Conservation (phyloP, 2,329 filamentous ascomycete species). For the Paraconiothyrium sp. region DNA sequence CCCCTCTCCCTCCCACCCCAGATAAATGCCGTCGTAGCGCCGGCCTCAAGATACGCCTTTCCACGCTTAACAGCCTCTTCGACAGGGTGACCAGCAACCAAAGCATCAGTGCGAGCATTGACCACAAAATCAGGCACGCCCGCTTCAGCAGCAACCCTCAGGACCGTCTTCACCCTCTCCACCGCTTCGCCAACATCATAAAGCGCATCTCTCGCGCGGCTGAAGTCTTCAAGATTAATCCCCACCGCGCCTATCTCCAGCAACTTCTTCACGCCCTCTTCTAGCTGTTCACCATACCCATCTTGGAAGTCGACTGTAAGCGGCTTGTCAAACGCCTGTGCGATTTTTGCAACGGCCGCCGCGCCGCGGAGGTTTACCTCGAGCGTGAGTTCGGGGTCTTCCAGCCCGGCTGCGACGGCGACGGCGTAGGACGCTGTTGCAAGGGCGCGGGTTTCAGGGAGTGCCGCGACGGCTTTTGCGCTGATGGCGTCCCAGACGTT, state of each 20-base stretch:
- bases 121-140: conserved; percentile 60
- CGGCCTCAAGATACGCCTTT: conserved; percentile 65
- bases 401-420: conserved; percentile 41
- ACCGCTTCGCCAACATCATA: conserved; percentile 59
- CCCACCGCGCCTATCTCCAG: conserved; percentile 65
- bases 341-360: conserved; percentile 56
- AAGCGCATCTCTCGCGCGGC: conserved; percentile 41
- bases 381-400: conserved; percentile 56
- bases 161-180: conserved; percentile 55
- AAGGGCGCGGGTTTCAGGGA: conserved; percentile 55
- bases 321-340: conserved; percentile 55
- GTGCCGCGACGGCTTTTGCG: conserved; percentile 56
- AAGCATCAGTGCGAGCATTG: conserved; percentile 65
- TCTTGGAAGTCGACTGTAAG: conserved; percentile 69
- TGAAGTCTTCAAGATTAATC: conserved; percentile 67
- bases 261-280: conserved; percentile 55
- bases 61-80: conserved; percentile 64
- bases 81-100: conserved; percentile 54
- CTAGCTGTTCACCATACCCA: conserved; percentile 63
- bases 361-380: conserved; percentile 62
- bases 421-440: conserved; percentile 50
- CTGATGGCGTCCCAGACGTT: conserved; percentile 66
- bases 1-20: conserved; percentile 61
- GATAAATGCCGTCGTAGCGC: conserved; percentile 68
- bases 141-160: conserved; percentile 55